These are phyloP conservation scores for Emericellopsis terricola DNA, from an alignment of 495 filamentous ascomycete species.

Conservation along the genomic window DNA sequence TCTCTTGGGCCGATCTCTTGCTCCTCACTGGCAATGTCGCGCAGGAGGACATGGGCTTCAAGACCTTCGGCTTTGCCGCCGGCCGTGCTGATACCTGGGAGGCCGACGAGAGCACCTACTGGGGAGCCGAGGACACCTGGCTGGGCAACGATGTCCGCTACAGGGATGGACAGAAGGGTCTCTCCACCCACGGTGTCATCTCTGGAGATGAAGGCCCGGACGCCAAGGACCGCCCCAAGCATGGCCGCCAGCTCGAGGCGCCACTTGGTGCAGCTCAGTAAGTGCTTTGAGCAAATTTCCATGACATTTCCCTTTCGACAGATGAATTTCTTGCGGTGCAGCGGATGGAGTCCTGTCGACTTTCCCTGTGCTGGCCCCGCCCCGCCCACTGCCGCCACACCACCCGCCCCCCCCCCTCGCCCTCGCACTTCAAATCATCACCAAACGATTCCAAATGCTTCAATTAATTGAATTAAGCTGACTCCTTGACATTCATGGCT, in stretches of 20 bases:
- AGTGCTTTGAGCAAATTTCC: too few relatives aligned
- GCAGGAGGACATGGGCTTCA: slow-evolving; percentile 56
- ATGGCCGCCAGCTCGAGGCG: slow-evolving; percentile 37
- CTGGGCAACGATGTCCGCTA: slow-evolving; percentile 53
- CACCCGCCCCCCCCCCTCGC: too few relatives aligned
- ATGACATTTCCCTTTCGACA: too few relatives aligned
- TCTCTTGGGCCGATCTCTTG: slow-evolving; percentile 57
- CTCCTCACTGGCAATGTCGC: slow-evolving; percentile 56
- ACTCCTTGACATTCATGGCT: slow-evolving; percentile 32
- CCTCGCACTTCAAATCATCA: too few relatives aligned
- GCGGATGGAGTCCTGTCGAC: too few relatives aligned
- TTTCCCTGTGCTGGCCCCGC: too few relatives aligned
- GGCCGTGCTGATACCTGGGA: slow-evolving; percentile 52
- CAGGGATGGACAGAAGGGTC: slow-evolving; percentile 24
- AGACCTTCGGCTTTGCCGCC: slow-evolving; percentile 54
- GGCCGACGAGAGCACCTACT: slow-evolving; percentile 55
- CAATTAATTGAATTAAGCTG: not conserved
- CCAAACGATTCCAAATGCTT: too few relatives aligned
- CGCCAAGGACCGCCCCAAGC: not conserved
- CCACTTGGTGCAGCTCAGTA: slow-evolving; percentile 36
- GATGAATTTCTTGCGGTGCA: too few relatives aligned
- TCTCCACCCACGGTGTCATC: slow-evolving; percentile 19
- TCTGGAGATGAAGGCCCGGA: not conserved
- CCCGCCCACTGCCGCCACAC: too few relatives aligned
- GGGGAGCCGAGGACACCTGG: slow-evolving; percentile 56